Evolutionary conservation across 2,329 filamentous ascomycete species (phyloP).

Genomic region (Microsporum canis): DNA sequence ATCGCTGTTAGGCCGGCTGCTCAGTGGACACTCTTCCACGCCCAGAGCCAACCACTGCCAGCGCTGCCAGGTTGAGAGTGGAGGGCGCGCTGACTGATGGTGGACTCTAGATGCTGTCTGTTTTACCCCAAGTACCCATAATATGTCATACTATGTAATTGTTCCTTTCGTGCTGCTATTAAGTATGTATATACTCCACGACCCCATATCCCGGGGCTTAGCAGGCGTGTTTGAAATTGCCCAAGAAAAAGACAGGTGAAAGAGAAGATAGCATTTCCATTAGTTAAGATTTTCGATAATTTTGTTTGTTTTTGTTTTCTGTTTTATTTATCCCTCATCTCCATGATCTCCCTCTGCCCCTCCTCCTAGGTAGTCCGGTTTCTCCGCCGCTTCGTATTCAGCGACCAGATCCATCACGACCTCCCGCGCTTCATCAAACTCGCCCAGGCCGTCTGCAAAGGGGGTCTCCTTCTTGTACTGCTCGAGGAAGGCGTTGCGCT

Average conservation of each 20-base stretch:
- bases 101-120: neutral
- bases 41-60: neutral
- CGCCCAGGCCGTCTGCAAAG: constrained; percentile 79
- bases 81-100: constrained; percentile 1
- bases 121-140: neutral
- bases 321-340: constrained; percentile 9
- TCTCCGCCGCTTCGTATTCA: constrained; percentile 93
- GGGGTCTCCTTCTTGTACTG: constrained; percentile 91
- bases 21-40: neutral
- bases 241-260: neutral
- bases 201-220: neutral
- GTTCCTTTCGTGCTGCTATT: too few relatives aligned
- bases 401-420: constrained; percentile 83
- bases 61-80: neutral
- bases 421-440: constrained; percentile 89
- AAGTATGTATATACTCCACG: too few relatives aligned
- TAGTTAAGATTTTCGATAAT: neutral
- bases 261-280: neutral
- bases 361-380: constrained; percentile 69
- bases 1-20: neutral
- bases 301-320: neutral
- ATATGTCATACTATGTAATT: too few relatives aligned
- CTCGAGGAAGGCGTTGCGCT: constrained; percentile 93
- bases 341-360: constrained; percentile 8
- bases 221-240: neutral